Conservation (phyloP, 345 rosid genomes). For the Citrus cavaleriei region DNA sequence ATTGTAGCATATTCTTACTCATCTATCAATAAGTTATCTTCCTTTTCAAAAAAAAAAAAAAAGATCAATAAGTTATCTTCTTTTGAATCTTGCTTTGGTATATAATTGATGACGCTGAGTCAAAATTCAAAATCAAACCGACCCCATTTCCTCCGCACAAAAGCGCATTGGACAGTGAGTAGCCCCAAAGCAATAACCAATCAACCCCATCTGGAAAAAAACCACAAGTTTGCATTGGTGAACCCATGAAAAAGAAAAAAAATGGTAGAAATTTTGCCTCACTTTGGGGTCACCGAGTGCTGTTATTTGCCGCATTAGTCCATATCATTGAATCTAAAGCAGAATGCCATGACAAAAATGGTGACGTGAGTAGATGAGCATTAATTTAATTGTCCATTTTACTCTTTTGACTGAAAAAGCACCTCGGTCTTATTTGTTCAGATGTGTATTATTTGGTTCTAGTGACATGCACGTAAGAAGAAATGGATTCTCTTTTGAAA, state of each 20-base stretch:
- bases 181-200: not conserved
- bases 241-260: not conserved
- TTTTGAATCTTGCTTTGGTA: not conserved
- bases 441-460: not conserved
- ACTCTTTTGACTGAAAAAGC: not conserved
- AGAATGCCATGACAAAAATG: not conserved
- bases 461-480: not conserved
- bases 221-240: not conserved
- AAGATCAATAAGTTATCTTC: no score
- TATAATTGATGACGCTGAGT: not conserved
- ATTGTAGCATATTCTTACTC: no score
- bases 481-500: not conserved
- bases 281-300: not conserved
- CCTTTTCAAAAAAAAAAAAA: no score
- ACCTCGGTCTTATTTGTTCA: no score
- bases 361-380: not conserved
- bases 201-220: not conserved
- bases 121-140: not conserved
- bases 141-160: not conserved
- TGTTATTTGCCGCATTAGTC: not conserved
- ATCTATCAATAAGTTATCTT: no score
- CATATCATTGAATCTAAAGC: not conserved
- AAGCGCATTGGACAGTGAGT: not conserved
- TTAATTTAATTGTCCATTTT: not conserved
- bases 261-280: not conserved